A percentile compares a stretch with the other conserved stretches of the same genome.
Conservation (phyloP, 2,329 filamentous ascomycete species). For the Simplicillium aogashimaense region DNA sequence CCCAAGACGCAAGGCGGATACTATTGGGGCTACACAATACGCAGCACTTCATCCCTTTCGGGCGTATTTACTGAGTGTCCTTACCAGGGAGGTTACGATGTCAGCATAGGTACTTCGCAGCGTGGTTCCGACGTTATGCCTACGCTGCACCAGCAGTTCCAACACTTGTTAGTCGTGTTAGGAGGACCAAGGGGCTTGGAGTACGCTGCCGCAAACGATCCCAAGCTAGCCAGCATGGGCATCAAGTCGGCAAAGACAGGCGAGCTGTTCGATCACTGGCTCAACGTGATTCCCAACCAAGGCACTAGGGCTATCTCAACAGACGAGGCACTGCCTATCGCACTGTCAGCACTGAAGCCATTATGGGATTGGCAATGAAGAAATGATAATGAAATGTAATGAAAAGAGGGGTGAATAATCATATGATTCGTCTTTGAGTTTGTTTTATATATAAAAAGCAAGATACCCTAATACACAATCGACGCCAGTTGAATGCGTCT, state of each 20-base stretch:
- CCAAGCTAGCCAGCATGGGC: constrained; percentile 45
- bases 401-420: no score
- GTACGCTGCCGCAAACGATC: constrained; percentile 56
- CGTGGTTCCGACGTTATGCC: constrained; percentile 36
- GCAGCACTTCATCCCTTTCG: constrained; percentile 56
- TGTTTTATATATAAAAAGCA: neutral
- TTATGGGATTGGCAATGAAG: constrained; percentile 32
- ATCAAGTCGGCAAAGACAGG: constrained; percentile 54
- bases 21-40: constrained; percentile 76
- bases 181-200: constrained; percentile 75
- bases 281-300: constrained; percentile 71
- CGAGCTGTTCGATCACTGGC: constrained; percentile 74
- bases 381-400: no score
- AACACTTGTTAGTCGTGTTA: constrained; percentile 69
- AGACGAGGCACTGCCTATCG: constrained; percentile 75
- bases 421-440: no score
- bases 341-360: constrained; percentile 56
- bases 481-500: no score
- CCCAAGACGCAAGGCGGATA: constrained; percentile 70
- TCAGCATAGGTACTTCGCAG: constrained; percentile 78
- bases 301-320: constrained; percentile 75
- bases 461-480: constrained; percentile 11
- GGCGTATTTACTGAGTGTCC: constrained; percentile 68
- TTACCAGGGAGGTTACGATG: constrained; percentile 69
- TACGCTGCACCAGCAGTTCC: constrained; percentile 42